A percentile compares a stretch with the other conserved stretches of the same genome.
phyloP scores from a whole-genome alignment of 139 green algal species.

The Closterium sp. region DNA sequence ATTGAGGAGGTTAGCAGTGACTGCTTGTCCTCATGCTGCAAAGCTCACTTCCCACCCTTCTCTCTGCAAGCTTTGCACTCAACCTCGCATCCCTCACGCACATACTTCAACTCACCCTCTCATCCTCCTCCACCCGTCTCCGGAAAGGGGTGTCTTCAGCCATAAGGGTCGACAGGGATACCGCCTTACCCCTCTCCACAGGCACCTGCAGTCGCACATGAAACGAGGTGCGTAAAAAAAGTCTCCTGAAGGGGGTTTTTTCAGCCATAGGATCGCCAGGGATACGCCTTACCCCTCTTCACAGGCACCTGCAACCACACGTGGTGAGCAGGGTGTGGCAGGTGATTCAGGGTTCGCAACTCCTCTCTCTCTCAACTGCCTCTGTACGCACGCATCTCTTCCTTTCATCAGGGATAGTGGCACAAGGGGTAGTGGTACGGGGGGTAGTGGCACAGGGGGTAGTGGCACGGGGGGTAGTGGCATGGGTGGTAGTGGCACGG shows the following conservation, averaged over 20 bases:
- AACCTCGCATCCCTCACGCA: too few relatives aligned
- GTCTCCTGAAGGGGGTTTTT: constrained; percentile 7
- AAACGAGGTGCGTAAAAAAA: too few relatives aligned
- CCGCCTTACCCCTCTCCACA: constrained; percentile 20
- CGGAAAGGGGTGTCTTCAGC: constrained; percentile 8
- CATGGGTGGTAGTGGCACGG: too few relatives aligned
- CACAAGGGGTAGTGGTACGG: too few relatives aligned
- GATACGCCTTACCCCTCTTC: constrained; percentile 18
- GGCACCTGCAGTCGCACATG: constrained; percentile 13
- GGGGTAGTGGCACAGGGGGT: too few relatives aligned
- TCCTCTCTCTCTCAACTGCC: background rate
- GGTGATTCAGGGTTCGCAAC: background rate
- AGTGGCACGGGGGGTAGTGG: too few relatives aligned
- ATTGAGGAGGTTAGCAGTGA: too few relatives aligned
- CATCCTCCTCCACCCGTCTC: background rate
- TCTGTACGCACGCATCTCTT: background rate
- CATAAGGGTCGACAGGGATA: constrained; percentile 2
- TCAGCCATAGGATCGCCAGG: constrained; percentile 12
- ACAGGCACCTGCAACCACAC: constrained; percentile 13
- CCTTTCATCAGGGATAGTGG: too few relatives aligned
- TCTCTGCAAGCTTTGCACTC: too few relatives aligned
- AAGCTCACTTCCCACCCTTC: too few relatives aligned
- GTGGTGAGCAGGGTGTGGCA: background rate
- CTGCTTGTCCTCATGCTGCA: too few relatives aligned
- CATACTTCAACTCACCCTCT: too few relatives aligned